Conservation (phyloP, 2,329 filamentous ascomycete genomes). For the Parastagonospora nodorum region DNA sequence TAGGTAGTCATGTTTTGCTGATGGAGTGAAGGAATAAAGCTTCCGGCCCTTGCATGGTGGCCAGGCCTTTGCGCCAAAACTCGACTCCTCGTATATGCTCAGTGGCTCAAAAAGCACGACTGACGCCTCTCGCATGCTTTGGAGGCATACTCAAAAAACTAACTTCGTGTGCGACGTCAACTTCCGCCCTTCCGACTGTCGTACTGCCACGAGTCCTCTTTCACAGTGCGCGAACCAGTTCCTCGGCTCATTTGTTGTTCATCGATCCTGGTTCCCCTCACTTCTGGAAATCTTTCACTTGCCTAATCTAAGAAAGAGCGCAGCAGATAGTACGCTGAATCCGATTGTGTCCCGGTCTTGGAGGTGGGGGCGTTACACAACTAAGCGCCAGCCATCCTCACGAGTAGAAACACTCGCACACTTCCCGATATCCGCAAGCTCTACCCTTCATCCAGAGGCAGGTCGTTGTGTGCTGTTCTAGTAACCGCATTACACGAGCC, state of each 20-base stretch:
- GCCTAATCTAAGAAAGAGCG: too few species aligned
- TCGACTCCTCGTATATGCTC: neutral
- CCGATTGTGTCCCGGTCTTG: too few species aligned
- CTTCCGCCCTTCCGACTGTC: neutral
- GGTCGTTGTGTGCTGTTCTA: neutral
- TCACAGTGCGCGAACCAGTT: too few species aligned
- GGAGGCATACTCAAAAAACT: constrained; percentile 6
- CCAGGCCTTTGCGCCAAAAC: constrained; percentile 1
- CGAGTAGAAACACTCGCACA: neutral
- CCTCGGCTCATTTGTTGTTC: too few species aligned
- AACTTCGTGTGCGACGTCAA: constrained; percentile 2
- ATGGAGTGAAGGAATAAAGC: neutral
- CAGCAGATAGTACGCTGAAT: too few species aligned
- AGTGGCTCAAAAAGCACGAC: neutral
- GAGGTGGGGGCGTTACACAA: too few species aligned
- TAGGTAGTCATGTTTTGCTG: neutral
- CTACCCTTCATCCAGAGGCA: neutral
- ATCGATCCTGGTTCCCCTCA: too few species aligned
- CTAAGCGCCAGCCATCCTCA: too few species aligned
- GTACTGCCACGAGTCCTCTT: too few species aligned
- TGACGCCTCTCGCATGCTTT: constrained; percentile 2
- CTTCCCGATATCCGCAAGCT: neutral
- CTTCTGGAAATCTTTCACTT: too few species aligned
- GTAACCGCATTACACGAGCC: neutral
- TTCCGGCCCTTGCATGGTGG: neutral